These are phyloP conservation scores for Fonticula alba DNA, from an alignment of 78 protist species.

Conservation along the genomic window DNA sequence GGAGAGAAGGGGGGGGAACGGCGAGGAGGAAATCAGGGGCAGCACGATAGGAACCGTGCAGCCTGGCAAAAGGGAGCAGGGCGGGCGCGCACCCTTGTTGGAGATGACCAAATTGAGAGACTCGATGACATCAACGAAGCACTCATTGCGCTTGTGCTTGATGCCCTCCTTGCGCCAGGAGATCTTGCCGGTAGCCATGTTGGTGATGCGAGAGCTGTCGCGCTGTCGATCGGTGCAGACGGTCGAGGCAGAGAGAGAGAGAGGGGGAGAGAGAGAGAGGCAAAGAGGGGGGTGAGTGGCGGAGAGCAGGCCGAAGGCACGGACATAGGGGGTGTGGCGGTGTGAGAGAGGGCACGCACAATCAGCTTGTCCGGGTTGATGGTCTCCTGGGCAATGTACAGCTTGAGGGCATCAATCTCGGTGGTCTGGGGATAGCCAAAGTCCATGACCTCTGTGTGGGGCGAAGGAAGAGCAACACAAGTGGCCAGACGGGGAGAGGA, in stretches of 20 bases:
- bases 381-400: constrained; percentile 72
- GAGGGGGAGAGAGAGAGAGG: too few species aligned
- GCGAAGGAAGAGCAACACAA: not conserved
- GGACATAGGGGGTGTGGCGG: too few species aligned
- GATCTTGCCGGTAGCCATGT: constrained; percentile 33
- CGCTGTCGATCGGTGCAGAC: constrained; percentile 3
- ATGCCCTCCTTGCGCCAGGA: constrained; percentile 78
- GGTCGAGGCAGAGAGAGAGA: not conserved
- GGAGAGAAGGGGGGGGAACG: too few species aligned
- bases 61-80: not conserved
- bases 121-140: constrained; percentile 82
- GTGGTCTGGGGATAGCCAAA: constrained; percentile 92
- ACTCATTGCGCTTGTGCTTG: constrained; percentile 78
- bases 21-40: too few species aligned
- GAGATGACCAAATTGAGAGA: constrained; percentile 41
- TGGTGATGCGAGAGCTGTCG: not conserved
- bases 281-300: not conserved
- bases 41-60: not conserved
- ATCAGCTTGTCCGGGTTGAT: constrained; percentile 35
- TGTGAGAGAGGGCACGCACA: too few species aligned
- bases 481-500: not conserved
- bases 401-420: constrained; percentile 42
- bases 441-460: constrained; percentile 81
- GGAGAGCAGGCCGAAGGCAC: constrained; percentile 45
- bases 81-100: constrained; percentile 9